Evolutionary conservation across 2,329 filamentous ascomycete species (phyloP), one percentile per base, ranked within the genome.

Genomic region (Cladosporium phlei): DNA sequence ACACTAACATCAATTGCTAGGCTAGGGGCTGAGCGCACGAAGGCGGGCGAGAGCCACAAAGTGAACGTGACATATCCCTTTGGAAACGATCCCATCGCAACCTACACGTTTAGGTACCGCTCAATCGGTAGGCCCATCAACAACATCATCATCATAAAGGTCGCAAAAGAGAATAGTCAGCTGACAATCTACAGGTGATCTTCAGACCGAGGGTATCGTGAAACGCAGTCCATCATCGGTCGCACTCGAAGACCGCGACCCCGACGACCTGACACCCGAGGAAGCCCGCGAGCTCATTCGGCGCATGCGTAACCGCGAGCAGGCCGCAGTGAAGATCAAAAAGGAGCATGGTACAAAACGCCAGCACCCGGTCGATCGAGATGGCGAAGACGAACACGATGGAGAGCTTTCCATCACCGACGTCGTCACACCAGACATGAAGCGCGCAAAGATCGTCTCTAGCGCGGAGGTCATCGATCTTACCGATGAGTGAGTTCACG

Each of bases 191-290:
- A 6, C 24, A 61, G 57, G 43, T 20, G 59, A 60, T 21, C 56
- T 62, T 2, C 56, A 58, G 30, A 52, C 56, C 38, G 59, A 60
- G 39, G 51, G 53, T 25, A 49, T 61, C 42, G 55, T 62, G 19
- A 38, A 48, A 3, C 53, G 58, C 5, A 53, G 43, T 16, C 59
- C 57, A 3, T 53, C 54, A 1, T 57, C 59, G 1, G 22, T 50
- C 3, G 52, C 58, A 7, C 53, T 61, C 4, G 59, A 61, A 22
- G 53, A 59, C 1, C 54, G 56, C 2, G 56, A 59, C 20, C 55
- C 54, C 6, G 51, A 55, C 14, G 48, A 25, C 4, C 53, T 62
- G 2, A 50, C 49, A 5, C 43, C 29, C 5, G 57, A 54, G 14
- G 57, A 60, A 33, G 37, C 52, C 14, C 50, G 57, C 11, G 53